A percentile compares a stretch with the other conserved stretches of the same genome.
Conservation (phyloP, 805 yeast genomes). For the Candida pseudoglaebosa region DNA sequence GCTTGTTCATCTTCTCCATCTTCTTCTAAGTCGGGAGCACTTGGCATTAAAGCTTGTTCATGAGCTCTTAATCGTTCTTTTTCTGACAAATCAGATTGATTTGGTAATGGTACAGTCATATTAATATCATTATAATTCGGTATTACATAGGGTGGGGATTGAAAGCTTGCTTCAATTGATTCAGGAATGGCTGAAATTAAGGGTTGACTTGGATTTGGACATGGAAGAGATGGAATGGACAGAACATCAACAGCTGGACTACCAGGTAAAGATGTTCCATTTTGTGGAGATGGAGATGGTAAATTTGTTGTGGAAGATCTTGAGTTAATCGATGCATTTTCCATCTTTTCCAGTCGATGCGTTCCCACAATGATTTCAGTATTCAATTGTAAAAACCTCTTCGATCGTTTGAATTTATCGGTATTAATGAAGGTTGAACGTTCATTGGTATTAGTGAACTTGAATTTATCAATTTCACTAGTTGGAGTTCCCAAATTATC, state of each 20-base stretch:
- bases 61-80: constrained; percentile 51
- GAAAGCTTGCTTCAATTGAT: constrained; percentile 13
- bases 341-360: constrained; percentile 40
- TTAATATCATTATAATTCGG: constrained; percentile 6
- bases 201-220: constrained; percentile 1
- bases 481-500: constrained; percentile 1
- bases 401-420: constrained; percentile 69
- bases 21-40: constrained; percentile 38
- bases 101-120: neutral
- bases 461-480: constrained; percentile 16
- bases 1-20: constrained; percentile 17
- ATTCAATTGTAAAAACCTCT: constrained; percentile 76
- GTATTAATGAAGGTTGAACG: constrained; percentile 62
- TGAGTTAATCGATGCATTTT: constrained; percentile 3
- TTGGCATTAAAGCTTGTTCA: constrained; percentile 62
- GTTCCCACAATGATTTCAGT: constrained; percentile 82
- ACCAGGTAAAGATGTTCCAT: constrained; percentile 6
- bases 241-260: constrained; percentile 4
- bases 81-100: constrained; percentile 39
- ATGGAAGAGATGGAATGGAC: neutral
- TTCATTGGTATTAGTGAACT: constrained; percentile 23
- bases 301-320: constrained; percentile 5
- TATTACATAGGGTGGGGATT: constrained; percentile 28
- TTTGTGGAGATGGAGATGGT: constrained; percentile 1
- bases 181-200: constrained; percentile 15